Base-by-base conservation (phyloP, 441 rosid genomes). In the Isatis lusitanica region DNA sequence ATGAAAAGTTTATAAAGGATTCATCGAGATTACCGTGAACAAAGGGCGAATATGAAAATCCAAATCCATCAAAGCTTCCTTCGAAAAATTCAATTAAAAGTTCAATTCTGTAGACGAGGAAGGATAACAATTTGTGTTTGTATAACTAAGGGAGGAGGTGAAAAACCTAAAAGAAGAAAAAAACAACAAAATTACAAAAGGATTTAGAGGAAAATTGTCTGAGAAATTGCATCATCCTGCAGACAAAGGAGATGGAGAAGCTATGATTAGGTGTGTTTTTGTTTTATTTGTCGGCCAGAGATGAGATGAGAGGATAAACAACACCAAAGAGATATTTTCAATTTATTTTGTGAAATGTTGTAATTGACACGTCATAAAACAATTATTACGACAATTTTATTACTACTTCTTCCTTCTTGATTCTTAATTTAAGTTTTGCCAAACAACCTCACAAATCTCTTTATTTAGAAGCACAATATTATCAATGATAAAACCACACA, bases 221-320 rank as follows among this genome's bases (percentile, higher is more conserved):
- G 76, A 60, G 47, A 77, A 71, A 51, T 60, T 72, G 58, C 69
- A 72, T 71, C 40, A 70, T 71, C 48, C 35, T 71, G 62, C 67
- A 40, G 68, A 64, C 59, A 76, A 52, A 55, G 63, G 51, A 66
- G 73, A 71, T 26, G 71, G 56, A 31, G 73, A 77, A 71, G 68
- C 73, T 60, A 71, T 65, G 73, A 71, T 66, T 71, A 66, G 73
- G 51, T 65, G 51, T 50, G 42, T 48, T 65, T 52, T 66, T 58
- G 30, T 70, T 69, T 61, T 71, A 21, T 77, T 64, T 76, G 76
- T 76, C 80, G 76, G 76, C 72, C 72, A 77, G 70, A 58, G 57
- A 71, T 15, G 18, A 59, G 67, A 60, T 61, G 39, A 59, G 66
- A 58, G 55, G 21, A 66, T 17, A 66, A 53, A 50, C 71, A 66